Conservation (phyloP, 2,329 filamentous ascomycete species). For the Ceratocystis papillata region DNA sequence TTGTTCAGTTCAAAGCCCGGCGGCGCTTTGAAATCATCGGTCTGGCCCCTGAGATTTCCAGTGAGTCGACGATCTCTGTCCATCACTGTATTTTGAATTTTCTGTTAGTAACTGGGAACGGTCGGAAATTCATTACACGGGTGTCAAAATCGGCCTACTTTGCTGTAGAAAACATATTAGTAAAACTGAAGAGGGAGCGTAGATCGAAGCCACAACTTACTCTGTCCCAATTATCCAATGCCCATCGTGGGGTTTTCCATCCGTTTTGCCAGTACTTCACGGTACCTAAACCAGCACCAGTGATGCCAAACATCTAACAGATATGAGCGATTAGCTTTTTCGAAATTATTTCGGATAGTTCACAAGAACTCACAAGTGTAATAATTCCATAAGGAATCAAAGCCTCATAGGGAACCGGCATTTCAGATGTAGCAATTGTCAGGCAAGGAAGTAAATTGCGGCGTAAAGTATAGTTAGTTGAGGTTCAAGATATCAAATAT, state of each 20-base stretch:
- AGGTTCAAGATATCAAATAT: neutral
- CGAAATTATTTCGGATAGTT: conserved; percentile 15
- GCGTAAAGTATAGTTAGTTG: neutral
- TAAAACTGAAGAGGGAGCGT: neutral
- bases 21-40: conserved; percentile 44
- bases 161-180: conserved; percentile 38
- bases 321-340: conserved; percentile 27
- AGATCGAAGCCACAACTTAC: conserved; percentile 33
- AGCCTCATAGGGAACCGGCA: conserved; percentile 55
- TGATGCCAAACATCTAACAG: conserved; percentile 52
- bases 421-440: conserved; percentile 31
- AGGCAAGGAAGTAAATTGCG: neutral
- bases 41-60: conserved; percentile 48
- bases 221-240: conserved; percentile 53
- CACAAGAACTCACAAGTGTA: conserved; percentile 40
- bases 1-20: conserved; percentile 53
- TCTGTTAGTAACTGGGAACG: conserved; percentile 17
- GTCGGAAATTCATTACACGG: neutral
- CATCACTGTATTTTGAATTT: conserved; percentile 44
- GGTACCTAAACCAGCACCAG: conserved; percentile 47
- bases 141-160: conserved; percentile 36
- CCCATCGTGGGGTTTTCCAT: conserved; percentile 49
- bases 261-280: conserved; percentile 50
- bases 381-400: conserved; percentile 56
- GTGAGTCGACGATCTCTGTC: conserved; percentile 52